Evolutionary conservation across 306 rosid species (phyloP).

Genomic region (Sindora glabra): DNA sequence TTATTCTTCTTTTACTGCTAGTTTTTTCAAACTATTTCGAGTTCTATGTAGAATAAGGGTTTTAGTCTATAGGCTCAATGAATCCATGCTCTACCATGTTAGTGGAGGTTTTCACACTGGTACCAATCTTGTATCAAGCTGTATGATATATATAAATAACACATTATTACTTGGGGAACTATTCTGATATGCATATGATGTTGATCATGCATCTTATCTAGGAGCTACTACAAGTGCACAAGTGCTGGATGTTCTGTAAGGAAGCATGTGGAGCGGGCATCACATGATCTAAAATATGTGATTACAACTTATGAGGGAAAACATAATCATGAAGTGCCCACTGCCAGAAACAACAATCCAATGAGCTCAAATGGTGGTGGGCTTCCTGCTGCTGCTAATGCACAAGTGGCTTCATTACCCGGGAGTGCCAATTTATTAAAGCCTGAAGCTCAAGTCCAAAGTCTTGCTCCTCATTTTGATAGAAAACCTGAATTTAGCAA

Average conservation of each 20-base stretch:
- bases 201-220: slow-evolving; percentile 14
- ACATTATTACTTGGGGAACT: background rate
- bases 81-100: background rate
- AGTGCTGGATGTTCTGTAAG: slow-evolving; percentile 75
- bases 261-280: slow-evolving; percentile 93
- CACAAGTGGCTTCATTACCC: slow-evolving; percentile 32
- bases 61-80: background rate
- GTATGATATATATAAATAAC: background rate
- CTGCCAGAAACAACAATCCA: slow-evolving; percentile 59
- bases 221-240: slow-evolving; percentile 98
- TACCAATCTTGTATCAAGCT: background rate
- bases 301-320: slow-evolving; percentile 83
- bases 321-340: slow-evolving; percentile 79
- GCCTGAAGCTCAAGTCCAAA: slow-evolving; percentile 38
- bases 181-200: background rate
- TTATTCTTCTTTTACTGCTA: background rate
- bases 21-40: background rate
- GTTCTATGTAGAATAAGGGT: background rate
- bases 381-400: slow-evolving; percentile 22
- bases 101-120: background rate
- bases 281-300: slow-evolving; percentile 62
- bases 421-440: slow-evolving; percentile 27
- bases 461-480: slow-evolving; percentile 48
- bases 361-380: slow-evolving; percentile 32
- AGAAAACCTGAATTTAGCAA: slow-evolving; percentile 50